Base-by-base conservation (phyloP, 306 rosid genomes). In the Cicer pinnatifidum region DNA sequence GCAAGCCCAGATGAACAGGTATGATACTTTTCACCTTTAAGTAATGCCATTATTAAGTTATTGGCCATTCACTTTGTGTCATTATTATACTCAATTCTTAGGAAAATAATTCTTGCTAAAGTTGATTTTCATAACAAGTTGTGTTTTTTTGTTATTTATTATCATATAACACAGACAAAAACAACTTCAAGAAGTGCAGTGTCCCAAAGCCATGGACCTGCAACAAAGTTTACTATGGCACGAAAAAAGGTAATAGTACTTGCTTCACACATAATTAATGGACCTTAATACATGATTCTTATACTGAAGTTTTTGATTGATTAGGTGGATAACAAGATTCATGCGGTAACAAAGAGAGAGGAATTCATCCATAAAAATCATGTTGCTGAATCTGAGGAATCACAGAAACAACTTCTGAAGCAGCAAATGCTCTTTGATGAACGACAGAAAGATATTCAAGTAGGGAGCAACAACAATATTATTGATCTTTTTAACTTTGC, bases 381-480 rank as follows among this genome's bases (percentile, higher is more conserved):
- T 64, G 73, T 86, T 40, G 71, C 84, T 20, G 88, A 85, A 28
- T 28, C 35, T 11, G 92, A 89, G 86, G 85, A 88, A 67, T 80
- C 84, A 10, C 85, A 86, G 77, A 64, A 72, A 47, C 80, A 76
- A 80, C 86, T 83, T 56, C 67, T 82, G 62, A 89, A 85, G 80
- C 88, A 89, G 74, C 76, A 89, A 80, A 80, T 71, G 83, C 83
- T 84, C 50, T 93, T 91, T 73, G 92, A 93, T 86, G 85, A 83
- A 71, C 97, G 91, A 69, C 91, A 91, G 71, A 85, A 75, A 83
- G 91, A 93, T 72, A 84, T 93, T 80, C 86, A 80, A 76, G 98
- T 88, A 82, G 3, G 81, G 54, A 81, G 71, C 72, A 76, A 13
- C 79, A 65, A 59, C 72, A 44, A 37, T 75, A 53, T 41, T 75